Evolutionary conservation across 2,329 filamentous ascomycete genomes (phyloP).

Genomic region (Trichoderma sp.): DNA sequence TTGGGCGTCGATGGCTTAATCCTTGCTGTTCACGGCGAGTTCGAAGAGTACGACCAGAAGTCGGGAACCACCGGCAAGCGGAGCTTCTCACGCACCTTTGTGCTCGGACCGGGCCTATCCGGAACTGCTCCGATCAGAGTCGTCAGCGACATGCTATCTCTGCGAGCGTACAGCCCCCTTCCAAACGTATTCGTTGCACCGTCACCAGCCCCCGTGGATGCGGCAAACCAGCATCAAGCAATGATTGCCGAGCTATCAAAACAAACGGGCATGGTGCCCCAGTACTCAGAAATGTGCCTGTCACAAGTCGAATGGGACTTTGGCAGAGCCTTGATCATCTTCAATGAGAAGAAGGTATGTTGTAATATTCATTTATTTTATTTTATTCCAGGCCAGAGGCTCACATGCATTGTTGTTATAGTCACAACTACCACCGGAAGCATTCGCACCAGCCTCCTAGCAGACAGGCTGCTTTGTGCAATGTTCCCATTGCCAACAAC

Average conservation of each 20-base stretch:
- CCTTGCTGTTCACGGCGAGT: conserved; percentile 78
- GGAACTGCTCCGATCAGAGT: conserved; percentile 66
- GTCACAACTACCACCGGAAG: conserved; percentile 29
- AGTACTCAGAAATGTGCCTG: conserved; percentile 79
- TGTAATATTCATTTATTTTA: background rate
- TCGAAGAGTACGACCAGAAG: conserved; percentile 65
- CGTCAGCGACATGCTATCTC: conserved; percentile 72
- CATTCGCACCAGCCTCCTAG: conserved; percentile 24
- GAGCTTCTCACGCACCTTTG: conserved; percentile 78
- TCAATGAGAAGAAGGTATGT: conserved; percentile 70
- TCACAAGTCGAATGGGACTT: conserved; percentile 77
- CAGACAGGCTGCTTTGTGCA: background rate
- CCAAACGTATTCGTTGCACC: conserved; percentile 41
- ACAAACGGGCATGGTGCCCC: conserved; percentile 74
- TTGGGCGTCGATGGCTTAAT: conserved; percentile 73
- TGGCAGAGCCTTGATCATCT: conserved; percentile 68
- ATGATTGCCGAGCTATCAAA: conserved; percentile 72
- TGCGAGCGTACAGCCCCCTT: conserved; percentile 62
- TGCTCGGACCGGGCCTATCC: conserved; percentile 70
- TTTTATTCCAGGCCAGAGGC: background rate
- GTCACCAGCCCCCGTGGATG: conserved; percentile 20
- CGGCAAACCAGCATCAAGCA: conserved; percentile 55
- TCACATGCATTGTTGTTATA: conserved; percentile 13
- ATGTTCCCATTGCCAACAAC: background rate
- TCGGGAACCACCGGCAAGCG: conserved; percentile 60